Evolutionary conservation across 768 basidiomycete genomes (phyloP).

Genomic region (Suillus fuscotomentosus): DNA sequence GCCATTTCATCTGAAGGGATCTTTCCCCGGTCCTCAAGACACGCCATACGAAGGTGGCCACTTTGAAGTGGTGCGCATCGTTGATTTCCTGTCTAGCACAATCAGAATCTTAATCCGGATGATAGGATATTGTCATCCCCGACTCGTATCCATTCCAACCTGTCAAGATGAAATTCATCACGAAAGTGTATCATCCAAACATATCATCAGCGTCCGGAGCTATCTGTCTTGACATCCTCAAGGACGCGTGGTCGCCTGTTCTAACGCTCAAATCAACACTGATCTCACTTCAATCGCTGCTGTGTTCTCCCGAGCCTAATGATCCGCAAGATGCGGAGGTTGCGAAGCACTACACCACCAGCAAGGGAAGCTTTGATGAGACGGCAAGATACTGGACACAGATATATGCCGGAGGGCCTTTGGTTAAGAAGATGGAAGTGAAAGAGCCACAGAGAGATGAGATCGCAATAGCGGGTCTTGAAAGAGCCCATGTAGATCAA

Average conservation of each 20-base stretch:
- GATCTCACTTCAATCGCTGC: constrained; percentile 89
- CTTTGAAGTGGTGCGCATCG: constrained; percentile 78
- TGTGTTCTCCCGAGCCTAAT: constrained; percentile 92
- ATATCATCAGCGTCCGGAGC: constrained; percentile 92
- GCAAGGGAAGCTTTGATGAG: constrained; percentile 82
- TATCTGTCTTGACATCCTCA: constrained; percentile 85
- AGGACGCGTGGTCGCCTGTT: constrained; percentile 94
- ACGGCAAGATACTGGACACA: constrained; percentile 95
- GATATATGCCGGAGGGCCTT: constrained; percentile 81
- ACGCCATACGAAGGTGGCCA: constrained; percentile 93
- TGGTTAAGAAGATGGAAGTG: constrained; percentile 34
- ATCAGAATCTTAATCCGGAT: constrained; percentile 4
- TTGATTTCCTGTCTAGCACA: constrained; percentile 8
- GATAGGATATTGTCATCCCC: constrained; percentile 88
- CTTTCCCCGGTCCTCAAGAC: constrained; percentile 88
- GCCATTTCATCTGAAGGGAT: constrained; percentile 88
- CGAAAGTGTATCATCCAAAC: constrained; percentile 95
- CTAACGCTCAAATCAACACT: constrained; percentile 95
- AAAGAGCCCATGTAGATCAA: constrained; percentile 78
- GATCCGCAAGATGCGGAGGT: constrained; percentile 99
- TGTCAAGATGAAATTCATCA: constrained; percentile 98
- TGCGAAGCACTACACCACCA: constrained; percentile 94
- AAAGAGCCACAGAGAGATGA: constrained; percentile 39
- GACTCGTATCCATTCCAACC: constrained; percentile 92
- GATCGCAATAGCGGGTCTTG: constrained; percentile 75